Base-by-base conservation (phyloP, 1,284 basidiomycete genomes). In the Heterobasidion irregulare region DNA sequence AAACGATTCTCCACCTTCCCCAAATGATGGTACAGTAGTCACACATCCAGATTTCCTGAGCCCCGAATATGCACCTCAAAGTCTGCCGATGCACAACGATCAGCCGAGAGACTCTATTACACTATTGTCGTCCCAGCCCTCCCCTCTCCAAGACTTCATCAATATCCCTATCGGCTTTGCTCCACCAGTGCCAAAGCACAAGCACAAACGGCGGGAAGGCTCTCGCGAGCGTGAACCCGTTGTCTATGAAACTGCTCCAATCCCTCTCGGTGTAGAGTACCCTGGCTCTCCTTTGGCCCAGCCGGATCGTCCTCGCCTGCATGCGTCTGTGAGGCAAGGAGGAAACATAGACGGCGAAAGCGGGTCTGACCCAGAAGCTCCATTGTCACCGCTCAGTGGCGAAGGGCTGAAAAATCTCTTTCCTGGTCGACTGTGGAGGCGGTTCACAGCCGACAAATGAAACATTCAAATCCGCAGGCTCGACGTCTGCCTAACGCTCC, bases 171-270 rank as follows among this genome's bases (percentile, higher is more conserved):
- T 55, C 4, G 34, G 16, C 15, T 53, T 56, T 38, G 52, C 46
- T 6, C 57, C 53, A 10, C 44, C 15, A 16, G 51, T 15, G 32
- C n/a, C 49, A 19, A 47, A 26, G 43, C 8, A 51, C 16, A 44
- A 46, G 10, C 12, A 19, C 12, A 36, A 41, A 44, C 38, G 35
- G 16, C 47, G 34, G 49, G 18, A 33, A 34, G 36, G 50, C 35
- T 45, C 48, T 38, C 54, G 57, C 52, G 35, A 51, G 43, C 34
- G 50, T 12, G 55, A 34, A 15, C 35, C 19, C 35, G 49, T 41
- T 13, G 35, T n/a, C 19, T 71, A 73, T 41, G 70, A 71, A 38
- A 53, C 61, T 1, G 63, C 69, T 35, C 72, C 69, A 3, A 16
- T 71, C 15, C 71, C 71, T 1, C 52, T 41, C 1, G 69, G 67